A percentile compares a stretch with the other conserved stretches of the same genome.
These are phyloP conservation scores for Oxytropis ochrocephala DNA, from an alignment of 306 rosid species.

Conservation along the genomic window DNA sequence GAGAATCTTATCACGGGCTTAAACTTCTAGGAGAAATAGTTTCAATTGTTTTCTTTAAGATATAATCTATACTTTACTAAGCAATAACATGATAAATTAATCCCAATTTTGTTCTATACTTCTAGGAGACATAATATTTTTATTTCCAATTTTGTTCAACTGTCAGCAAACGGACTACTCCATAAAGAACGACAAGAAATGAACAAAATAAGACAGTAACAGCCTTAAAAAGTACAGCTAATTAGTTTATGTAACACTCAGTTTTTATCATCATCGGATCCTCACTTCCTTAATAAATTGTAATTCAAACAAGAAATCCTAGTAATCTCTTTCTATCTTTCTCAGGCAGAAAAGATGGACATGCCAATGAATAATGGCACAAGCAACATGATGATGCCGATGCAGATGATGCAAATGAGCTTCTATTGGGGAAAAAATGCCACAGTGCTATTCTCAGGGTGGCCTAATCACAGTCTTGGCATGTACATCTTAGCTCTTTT, in stretches of 20 bases:
- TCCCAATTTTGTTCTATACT: too few species aligned
- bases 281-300: background rate
- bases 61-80: background rate
- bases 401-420: conserved; percentile 51
- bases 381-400: conserved; percentile 8
- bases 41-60: background rate
- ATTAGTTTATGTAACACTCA: background rate
- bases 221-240: conserved; percentile 5
- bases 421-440: conserved; percentile 72
- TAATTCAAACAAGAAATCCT: background rate
- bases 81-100: background rate
- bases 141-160: background rate
- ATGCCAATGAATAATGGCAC: conserved; percentile 18
- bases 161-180: background rate
- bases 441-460: conserved; percentile 42
- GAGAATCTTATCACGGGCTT: background rate
- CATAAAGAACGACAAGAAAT: background rate
- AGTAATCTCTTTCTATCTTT: background rate
- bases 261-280: background rate
- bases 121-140: background rate
- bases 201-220: background rate
- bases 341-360: background rate
- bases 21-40: background rate
- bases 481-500: conserved; percentile 54
- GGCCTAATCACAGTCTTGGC: conserved; percentile 52